A percentile compares a stretch with the other conserved stretches of the same genome.
phyloP scores from a whole-genome alignment of 2,329 filamentous ascomycete species.

The Claviceps africana region DNA sequence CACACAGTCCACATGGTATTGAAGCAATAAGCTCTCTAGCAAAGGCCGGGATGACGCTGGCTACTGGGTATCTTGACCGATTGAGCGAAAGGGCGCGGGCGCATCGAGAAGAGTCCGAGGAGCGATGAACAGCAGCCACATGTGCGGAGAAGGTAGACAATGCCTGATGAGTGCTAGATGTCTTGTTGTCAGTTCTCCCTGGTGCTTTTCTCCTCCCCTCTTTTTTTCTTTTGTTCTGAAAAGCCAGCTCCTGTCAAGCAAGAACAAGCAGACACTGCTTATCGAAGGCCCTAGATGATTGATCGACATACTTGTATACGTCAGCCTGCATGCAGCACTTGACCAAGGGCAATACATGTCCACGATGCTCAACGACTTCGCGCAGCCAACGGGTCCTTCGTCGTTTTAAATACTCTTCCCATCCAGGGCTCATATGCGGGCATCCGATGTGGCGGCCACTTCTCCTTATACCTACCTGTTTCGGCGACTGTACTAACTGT shows the following conservation, averaged over 20 bases:
- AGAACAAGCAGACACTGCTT: neutral
- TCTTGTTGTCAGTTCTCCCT: neutral
- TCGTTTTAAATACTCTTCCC: neutral
- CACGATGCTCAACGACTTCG: neutral
- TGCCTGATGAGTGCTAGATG: neutral
- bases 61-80: conserved; percentile 19
- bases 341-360: neutral
- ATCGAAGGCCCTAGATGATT: neutral
- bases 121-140: neutral
- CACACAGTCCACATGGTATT: conserved; percentile 10
- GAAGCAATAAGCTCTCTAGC: conserved; percentile 13
- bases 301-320: neutral
- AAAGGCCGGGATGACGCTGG: conserved; percentile 16
- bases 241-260: neutral
- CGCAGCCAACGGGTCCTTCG: neutral
- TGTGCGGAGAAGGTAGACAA: neutral
- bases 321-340: neutral
- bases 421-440: neutral
- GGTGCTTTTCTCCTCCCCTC: neutral
- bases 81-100: conserved; percentile 15
- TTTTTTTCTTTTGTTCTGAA: neutral
- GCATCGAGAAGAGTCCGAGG: neutral
- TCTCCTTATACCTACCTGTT: conserved; percentile 4
- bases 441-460: neutral
- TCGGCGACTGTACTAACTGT: neutral